Conservation (phyloP, 345 rosid species). For the Laguncularia racemosa region DNA sequence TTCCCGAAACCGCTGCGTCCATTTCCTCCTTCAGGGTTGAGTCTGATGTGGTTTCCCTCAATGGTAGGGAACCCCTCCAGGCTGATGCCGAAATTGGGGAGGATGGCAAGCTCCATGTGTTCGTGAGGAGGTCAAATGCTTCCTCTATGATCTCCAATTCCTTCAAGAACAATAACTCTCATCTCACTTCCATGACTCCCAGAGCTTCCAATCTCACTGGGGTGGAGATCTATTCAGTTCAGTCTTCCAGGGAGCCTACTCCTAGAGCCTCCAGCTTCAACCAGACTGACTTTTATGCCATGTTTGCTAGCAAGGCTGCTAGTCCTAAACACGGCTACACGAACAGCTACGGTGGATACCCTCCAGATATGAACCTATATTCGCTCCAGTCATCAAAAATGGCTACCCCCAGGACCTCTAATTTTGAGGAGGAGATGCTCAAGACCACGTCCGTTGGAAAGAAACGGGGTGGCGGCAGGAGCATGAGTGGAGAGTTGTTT, state of each 20-base stretch:
- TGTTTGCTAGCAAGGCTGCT: slow-evolving; percentile 74
- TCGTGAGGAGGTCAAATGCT: slow-evolving; percentile 43
- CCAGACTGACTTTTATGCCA: slow-evolving; percentile 75
- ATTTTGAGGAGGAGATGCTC: slow-evolving; percentile 66
- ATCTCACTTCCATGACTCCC: slow-evolving; percentile 49
- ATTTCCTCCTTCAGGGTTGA: slow-evolving; percentile 74
- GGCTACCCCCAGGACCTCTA: slow-evolving; percentile 73
- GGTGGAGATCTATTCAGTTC: slow-evolving; percentile 73
- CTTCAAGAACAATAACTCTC: slow-evolving; percentile 49
- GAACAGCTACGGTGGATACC: slow-evolving; percentile 32
- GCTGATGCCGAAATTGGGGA: slow-evolving; percentile 81
- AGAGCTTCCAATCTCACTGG: slow-evolving; percentile 73
- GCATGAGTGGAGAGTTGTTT: slow-evolving; percentile 65
- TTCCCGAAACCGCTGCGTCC: slow-evolving; percentile 76
- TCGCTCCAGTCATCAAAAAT: slow-evolving; percentile 75
- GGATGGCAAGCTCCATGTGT: slow-evolving; percentile 80
- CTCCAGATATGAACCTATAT: slow-evolving; percentile 31
- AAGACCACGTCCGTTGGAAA: slow-evolving; percentile 27
- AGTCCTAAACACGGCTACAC: slow-evolving; percentile 68
- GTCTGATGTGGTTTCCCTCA: slow-evolving; percentile 71
- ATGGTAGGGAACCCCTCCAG: slow-evolving; percentile 63
- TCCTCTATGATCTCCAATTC: slow-evolving; percentile 62
- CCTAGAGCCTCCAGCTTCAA: slow-evolving; percentile 89
- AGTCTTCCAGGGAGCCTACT: slow-evolving; percentile 74
- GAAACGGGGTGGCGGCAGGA: slow-evolving; percentile 41